Evolutionary conservation across 2,329 filamentous ascomycete species (phyloP), one percentile per base, ranked within the genome.

Genomic region (Paecilomyces fulvus): DNA sequence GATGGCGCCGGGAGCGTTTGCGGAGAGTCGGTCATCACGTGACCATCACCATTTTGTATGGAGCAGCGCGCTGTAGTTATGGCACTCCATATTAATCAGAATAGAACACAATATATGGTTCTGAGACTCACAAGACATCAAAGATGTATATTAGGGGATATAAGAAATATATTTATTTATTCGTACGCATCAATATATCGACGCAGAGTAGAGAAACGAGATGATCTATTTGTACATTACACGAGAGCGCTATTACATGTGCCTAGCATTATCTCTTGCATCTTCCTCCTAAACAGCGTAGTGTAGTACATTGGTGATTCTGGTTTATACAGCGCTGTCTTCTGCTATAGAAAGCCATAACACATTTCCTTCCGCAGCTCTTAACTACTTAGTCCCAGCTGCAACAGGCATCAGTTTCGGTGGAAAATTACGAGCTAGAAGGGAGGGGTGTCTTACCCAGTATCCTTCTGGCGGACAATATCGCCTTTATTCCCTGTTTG

Each of bases 401-500:
- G 43, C 43, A 56, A 33, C 20, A 56, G 12, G 37, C 5, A 30
- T 60, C 50, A 60, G 58, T n/a, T 25, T 25, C 3, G 6, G 5
- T 23, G 11, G 25, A 53, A 43, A 30, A n/a, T n/a, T 30, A 14
- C 4, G 30, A 6, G 25, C 8, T 30, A 6, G 31, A 20, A 46
- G 17, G 12, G 2, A 37, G 14, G 30, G 2, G 25, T 21, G 30
- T 56, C 84, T 76, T 75, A 90, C 87, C 88, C 88, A 60, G 83
- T 83, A 62, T 92, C 87, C 74, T 89, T 92, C 72, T 90, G 85
- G 68, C 89, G 80, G 49, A 85, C 74, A 58, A 90, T 84, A 51
- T 81, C 83, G 52, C 83, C 85, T 58, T 82, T 77, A 17, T 79
- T 72, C 2, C 85, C 85, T 20, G 76, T 82, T 69, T 91, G 83